Conservation (phyloP, 2,329 filamentous ascomycete species). For the Calonectria montana region DNA sequence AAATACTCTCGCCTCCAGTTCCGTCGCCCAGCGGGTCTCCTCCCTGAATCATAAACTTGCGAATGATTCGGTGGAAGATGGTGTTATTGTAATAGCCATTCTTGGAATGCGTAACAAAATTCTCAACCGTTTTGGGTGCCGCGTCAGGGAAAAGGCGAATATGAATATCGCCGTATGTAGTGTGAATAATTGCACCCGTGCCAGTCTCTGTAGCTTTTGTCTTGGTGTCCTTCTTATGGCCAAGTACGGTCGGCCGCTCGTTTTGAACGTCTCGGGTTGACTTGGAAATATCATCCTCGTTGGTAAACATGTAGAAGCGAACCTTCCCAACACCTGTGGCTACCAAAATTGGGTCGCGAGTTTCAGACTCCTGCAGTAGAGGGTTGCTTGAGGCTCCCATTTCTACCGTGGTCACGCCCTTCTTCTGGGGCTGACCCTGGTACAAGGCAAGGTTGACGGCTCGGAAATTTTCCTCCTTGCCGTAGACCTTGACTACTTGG, state of each 20-base stretch:
- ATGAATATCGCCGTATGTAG: slow-evolving; percentile 92
- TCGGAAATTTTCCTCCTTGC: slow-evolving; percentile 88
- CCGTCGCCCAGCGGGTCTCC: slow-evolving; percentile 95
- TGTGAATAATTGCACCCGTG: slow-evolving; percentile 87
- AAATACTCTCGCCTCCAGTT: slow-evolving; percentile 87
- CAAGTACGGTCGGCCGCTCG: slow-evolving; percentile 82
- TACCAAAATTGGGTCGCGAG: slow-evolving; percentile 88
- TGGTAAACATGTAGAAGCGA: slow-evolving; percentile 98
- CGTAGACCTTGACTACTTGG: slow-evolving; percentile 89
- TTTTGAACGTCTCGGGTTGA: slow-evolving; percentile 92
- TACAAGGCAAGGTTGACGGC: slow-evolving; percentile 87
- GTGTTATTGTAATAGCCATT: slow-evolving; percentile 97
- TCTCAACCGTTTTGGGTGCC: slow-evolving; percentile 94
- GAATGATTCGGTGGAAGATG: slow-evolving; percentile 96
- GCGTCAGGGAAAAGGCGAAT: slow-evolving; percentile 93
- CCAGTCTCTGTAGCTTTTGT: slow-evolving; percentile 77
- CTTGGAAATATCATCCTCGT: slow-evolving; percentile 85
- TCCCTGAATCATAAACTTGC: slow-evolving; percentile 99
- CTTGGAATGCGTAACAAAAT: slow-evolving; percentile 92
- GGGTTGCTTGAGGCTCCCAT: slow-evolving; percentile 98
- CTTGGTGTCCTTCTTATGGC: slow-evolving; percentile 64
- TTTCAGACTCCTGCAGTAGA: slow-evolving; percentile 90
- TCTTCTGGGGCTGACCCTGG: slow-evolving; percentile 95
- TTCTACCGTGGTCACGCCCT: slow-evolving; percentile 90
- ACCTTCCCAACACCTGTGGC: slow-evolving; percentile 86